Base-by-base conservation (phyloP, 1,284 basidiomycete genomes). In the Sphagnurus paluster region DNA sequence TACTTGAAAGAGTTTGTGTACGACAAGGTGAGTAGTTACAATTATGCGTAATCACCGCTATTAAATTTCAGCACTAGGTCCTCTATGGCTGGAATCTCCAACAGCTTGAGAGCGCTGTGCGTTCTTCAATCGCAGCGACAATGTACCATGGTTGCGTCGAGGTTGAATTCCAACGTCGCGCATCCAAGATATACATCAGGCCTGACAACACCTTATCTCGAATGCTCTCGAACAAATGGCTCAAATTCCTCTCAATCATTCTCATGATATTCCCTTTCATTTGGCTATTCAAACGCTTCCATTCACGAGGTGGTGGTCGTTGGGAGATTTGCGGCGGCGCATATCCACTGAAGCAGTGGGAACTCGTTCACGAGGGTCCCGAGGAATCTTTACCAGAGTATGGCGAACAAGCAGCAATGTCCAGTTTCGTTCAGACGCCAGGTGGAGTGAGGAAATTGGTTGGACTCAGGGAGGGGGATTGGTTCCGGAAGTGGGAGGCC, bases 401-500 rank as follows among this genome's bases (percentile, higher is more conserved):
- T 40, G 44, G 37, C 11, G n/a, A 44, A 17, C 52, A 50, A 34
- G 48, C 30, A 29, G 52, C 56, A 30, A 53, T 56, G 9, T 54
- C 59, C 2, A 53, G 58, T 25, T 56, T 61, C 42, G 55, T 63
- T 34, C 62, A 61, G 38, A 65, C 65, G n/a, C 49, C 61, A 4
- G 55, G 59, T 24, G 66, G 69, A 5, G 56, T 49, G 8, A 67
- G 64, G 17, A 66, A 61, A 48, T 57, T 81, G 5, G 57, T 76
- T 2, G 89, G 89, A 1, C 56, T 79, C 46, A 74, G 74, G 49
- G 90, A 91, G 64, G 84, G 82, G 4, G 77, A 84, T 53, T 92
- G 87, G 87, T 87, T 89, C 64, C 75, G 75, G 58, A 71, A 72
- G 41, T 91, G 89, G 87, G 84, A 90, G 56, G 72, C 72, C 28